Conservation (phyloP, 306 rosid species). For the Lupinus albus region DNA sequence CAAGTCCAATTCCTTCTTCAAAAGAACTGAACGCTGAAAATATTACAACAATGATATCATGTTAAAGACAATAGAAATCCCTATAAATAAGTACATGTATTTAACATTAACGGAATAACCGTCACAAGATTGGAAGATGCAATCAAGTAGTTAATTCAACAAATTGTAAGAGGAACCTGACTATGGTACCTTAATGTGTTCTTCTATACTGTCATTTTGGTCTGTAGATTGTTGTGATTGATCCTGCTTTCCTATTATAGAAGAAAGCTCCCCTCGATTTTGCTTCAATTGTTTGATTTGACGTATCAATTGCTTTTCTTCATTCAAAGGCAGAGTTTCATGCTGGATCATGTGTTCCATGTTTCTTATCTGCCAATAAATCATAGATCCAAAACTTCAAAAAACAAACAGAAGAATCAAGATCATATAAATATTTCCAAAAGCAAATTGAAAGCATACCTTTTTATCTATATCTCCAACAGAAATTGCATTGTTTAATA, state of each 20-base stretch:
- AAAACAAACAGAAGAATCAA: slow-evolving; percentile 28
- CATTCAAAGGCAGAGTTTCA: slow-evolving; percentile 76
- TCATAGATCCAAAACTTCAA: slow-evolving; percentile 29
- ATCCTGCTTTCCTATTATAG: slow-evolving; percentile 59
- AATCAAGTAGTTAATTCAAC: slow-evolving; percentile 9
- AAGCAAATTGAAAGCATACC: slow-evolving; percentile 50
- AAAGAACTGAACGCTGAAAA: slow-evolving; percentile 48
- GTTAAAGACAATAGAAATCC: slow-evolving; percentile 9
- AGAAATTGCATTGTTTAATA: slow-evolving; percentile 68
- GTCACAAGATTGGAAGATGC: neutral
- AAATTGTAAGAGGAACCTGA: slow-evolving; percentile 21
- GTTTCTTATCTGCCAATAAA: slow-evolving; percentile 60
- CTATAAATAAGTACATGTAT: neutral
- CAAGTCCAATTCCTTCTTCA: slow-evolving; percentile 66
- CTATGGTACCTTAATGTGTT: slow-evolving; percentile 57
- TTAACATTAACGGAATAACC: slow-evolving; percentile 12
- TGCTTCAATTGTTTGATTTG: slow-evolving; percentile 82
- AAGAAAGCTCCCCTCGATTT: slow-evolving; percentile 66
- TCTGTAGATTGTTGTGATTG: slow-evolving; percentile 60
- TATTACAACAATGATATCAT: slow-evolving; percentile 10
- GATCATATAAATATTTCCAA: slow-evolving; percentile 17
- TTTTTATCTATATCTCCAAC: slow-evolving; percentile 69
- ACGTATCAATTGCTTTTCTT: slow-evolving; percentile 76
- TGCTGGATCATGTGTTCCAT: slow-evolving; percentile 76
- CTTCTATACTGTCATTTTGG: slow-evolving; percentile 64